Percentiles rank a stretch among this genome's conserved stretches.
Conservation (phyloP, 139 green algal species). For the Zygnema cylindricum region DNA sequence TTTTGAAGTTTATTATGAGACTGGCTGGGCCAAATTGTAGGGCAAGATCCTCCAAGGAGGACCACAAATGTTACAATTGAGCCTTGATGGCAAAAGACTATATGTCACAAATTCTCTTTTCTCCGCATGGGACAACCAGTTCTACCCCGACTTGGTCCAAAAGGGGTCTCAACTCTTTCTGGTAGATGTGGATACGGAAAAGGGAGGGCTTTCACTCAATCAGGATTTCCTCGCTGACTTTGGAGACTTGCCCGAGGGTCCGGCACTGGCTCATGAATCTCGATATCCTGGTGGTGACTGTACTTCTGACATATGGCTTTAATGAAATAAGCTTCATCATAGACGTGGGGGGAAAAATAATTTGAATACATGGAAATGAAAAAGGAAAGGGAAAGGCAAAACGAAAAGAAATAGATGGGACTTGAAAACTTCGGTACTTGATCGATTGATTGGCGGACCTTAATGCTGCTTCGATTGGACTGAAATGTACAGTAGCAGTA, state of each 20-base stretch:
- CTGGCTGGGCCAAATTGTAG: too few relatives aligned
- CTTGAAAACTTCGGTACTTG: too few relatives aligned
- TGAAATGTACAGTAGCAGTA: too few relatives aligned
- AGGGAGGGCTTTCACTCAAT: slow-evolving; percentile 76
- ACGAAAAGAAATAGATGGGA: too few relatives aligned
- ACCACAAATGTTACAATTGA: slow-evolving; percentile 88
- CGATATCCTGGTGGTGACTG: slow-evolving; percentile 77
- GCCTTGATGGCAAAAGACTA: slow-evolving; percentile 80
- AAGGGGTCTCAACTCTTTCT: slow-evolving; percentile 74
- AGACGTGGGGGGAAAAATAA: too few relatives aligned
- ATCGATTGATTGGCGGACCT: too few relatives aligned
- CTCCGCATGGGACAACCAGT: slow-evolving; percentile 79
- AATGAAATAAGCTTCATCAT: neutral
- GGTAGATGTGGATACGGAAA: slow-evolving; percentile 79
- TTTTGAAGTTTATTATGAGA: too few relatives aligned
- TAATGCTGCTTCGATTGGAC: too few relatives aligned
- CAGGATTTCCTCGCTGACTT: slow-evolving; percentile 77
- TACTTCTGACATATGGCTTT: slow-evolving; percentile 64
- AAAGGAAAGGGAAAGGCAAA: too few relatives aligned
- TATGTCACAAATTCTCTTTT: slow-evolving; percentile 84
- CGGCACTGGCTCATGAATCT: slow-evolving; percentile 81
- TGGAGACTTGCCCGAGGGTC: slow-evolving; percentile 78
- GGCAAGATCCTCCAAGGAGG: slow-evolving; percentile 77
- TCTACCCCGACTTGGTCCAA: slow-evolving; percentile 79
- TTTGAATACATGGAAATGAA: too few relatives aligned